These are phyloP conservation scores for Aurantiochytrium sp. DNA, from an alignment of 108 stramenopile genomes.

Conservation along the genomic window DNA sequence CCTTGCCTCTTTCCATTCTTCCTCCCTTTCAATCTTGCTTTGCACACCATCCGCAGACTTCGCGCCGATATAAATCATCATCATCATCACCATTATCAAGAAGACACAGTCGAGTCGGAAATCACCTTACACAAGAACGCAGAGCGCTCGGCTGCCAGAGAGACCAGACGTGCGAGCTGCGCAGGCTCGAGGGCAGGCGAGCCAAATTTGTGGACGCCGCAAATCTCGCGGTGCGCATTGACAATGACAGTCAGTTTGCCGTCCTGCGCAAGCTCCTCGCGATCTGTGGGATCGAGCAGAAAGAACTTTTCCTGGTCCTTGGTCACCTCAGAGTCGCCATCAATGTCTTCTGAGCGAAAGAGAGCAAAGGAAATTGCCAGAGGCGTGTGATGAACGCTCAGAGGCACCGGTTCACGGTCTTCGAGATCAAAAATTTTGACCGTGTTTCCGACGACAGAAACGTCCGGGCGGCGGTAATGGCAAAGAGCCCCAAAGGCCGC, in stretches of 20 bases:
- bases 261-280: constrained; percentile 42
- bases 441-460: background rate
- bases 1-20: too few relatives aligned
- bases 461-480: constrained; percentile 34
- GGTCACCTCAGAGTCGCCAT: background rate
- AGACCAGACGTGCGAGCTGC: background rate
- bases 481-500: constrained; percentile 48
- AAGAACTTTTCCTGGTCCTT: constrained; percentile 18
- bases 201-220: constrained; percentile 13
- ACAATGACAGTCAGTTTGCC: constrained; percentile 39
- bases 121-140: background rate
- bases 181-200: background rate
- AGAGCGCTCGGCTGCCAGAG: background rate
- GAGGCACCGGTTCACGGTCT: constrained; percentile 41
- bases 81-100: background rate
- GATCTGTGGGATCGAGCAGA: constrained; percentile 33
- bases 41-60: too few relatives aligned
- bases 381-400: constrained; percentile 43
- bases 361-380: constrained; percentile 43
- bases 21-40: too few relatives aligned
- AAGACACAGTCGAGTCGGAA: background rate
- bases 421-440: constrained; percentile 38
- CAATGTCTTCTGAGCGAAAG: constrained; percentile 16
- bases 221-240: constrained; percentile 44
- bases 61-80: too few relatives aligned